Evolutionary conservation across 177 flowering plant genomes (phyloP), one percentile per base, ranked within the genome.

Genomic region (Vitis hybrid): DNA sequence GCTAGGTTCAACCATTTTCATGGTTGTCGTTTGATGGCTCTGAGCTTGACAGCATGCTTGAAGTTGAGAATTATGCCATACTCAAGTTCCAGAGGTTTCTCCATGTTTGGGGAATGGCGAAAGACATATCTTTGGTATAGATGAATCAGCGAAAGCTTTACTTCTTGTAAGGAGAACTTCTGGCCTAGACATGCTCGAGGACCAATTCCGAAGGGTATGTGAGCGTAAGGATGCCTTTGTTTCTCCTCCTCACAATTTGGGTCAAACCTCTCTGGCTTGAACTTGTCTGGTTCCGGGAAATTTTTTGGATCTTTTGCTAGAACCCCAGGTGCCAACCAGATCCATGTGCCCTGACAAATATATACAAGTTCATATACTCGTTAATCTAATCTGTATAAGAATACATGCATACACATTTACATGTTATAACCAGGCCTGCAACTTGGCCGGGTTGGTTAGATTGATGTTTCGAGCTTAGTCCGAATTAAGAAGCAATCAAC

Each of bases 131-230:
- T 86, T 4, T 89, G 68, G 72, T 92, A 93, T 22, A 96, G 78
- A 81, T 93, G 89, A 76, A 96, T 84, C 71, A 93, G 11, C 0
- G 91, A 76, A 15, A 96, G 93, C 83, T 87, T 93, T 19, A 93
- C 73, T 79, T 96, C 98, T 70, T 89, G 97, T n/a, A 93, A 21
- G 64, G 97, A 75, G 50, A 96, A 96, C 60, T 86, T 90, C 82
- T 87, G 87, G 5, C 99, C 99, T 56, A 96, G 80, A 78, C 99
- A 96, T 19, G 87, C 84, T 61, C 97, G 82, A 15, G 98, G 99
- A 0, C 98, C 99, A 12, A 96, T 74, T 5, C 99, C 98, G 48
- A 96, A 96, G 21, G 99, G 99, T 62, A 96, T 96, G 75, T 85
- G 75, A 48, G 99, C 98, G 68, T 93, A 95, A 14, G 98, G 98